phyloP scores from a whole-genome alignment of 352 stramenopile genomes.

The Phytopythium mirpurense region DNA sequence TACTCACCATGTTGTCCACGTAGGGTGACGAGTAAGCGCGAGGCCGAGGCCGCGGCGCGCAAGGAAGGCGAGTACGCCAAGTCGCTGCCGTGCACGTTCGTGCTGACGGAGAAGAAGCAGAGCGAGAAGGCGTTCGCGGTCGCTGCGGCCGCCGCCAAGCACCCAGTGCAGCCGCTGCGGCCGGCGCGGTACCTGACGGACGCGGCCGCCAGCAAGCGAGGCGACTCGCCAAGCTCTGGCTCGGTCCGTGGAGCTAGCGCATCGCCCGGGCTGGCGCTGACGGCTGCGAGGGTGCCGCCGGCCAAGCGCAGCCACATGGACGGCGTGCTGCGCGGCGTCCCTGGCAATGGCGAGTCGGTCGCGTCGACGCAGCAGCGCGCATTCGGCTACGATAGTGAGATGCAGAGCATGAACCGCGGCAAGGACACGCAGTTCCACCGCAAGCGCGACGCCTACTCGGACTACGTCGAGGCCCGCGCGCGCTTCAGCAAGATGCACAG shows the following conservation, averaged over 20 bases:
- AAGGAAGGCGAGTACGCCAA: slow-evolving; percentile 44
- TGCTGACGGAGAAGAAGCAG: slow-evolving; percentile 52
- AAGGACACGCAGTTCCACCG: slow-evolving; percentile 73
- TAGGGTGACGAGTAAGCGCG: slow-evolving; percentile 51
- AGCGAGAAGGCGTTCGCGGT: slow-evolving; percentile 37
- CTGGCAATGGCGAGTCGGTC: slow-evolving; percentile 20
- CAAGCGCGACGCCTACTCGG: slow-evolving; percentile 83
- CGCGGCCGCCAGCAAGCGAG: slow-evolving; percentile 15
- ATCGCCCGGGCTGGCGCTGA: slow-evolving; percentile 1
- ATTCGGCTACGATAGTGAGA: slow-evolving; percentile 66
- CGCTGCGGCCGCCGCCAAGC: slow-evolving; percentile 41
- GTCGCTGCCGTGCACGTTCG: slow-evolving; percentile 52
- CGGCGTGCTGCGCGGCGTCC: slow-evolving; percentile 57
- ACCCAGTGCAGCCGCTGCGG: slow-evolving; percentile 49
- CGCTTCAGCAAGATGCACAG: slow-evolving; percentile 89
- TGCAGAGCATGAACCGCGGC: slow-evolving; percentile 70
- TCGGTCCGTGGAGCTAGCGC: background rate
- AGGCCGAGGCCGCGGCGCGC: slow-evolving; percentile 25
- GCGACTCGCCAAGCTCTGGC: background rate
- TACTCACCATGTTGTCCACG: too few relatives aligned
- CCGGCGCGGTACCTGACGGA: slow-evolving; percentile 30
- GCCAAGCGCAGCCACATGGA: slow-evolving; percentile 81
- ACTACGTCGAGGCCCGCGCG: slow-evolving; percentile 83
- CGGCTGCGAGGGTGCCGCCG: slow-evolving; percentile 36
- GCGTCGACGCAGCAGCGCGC: slow-evolving; percentile 42